Base-by-base conservation (phyloP, 106 monocot genomes). In the Iris macrosiphon region DNA sequence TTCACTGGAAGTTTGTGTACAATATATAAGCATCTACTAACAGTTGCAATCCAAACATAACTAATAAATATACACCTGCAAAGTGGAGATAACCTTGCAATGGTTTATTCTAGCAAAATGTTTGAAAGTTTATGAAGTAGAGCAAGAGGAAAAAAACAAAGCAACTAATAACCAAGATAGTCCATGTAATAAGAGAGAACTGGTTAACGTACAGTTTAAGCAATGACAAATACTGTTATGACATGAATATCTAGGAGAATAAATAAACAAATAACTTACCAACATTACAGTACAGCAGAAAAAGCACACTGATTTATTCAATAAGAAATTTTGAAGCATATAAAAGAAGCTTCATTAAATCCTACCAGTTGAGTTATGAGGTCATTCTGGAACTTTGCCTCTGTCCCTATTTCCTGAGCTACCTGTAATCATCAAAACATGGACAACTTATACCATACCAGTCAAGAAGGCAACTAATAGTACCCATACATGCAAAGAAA, bases 361-460 rank as follows among this genome's bases (percentile, higher is more conserved):
- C 32, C 2, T 72, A 94, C 93, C 88, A 94, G 53, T 68, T 88
- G 75, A 40, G 75, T 44, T 47, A 94, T 67, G 66, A 94, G 81
- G 62, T 88, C 81, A 57, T 94, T 88, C 53, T 94, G 93, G 72
- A 74, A 78, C 70, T 84, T 84, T 35, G 88, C 81, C 65, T 94
- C 88, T 21, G 72, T 43, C 29, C 81, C 71, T 35, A 94, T 88
- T 64, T 88, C 93, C 50, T 75, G 73, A 62, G 93, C 93, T 31
- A 94, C 93, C 93, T 94, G 68, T 16, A 15, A 27, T 23, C 19
- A 7, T 17, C n/a, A 61, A 26, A 7, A 3, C 2, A 24, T 35
- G 9, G 12, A 25, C 11, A 33, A 44, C 16, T 14, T n/a, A 10
- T 0, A 1, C 3, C 6, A 50, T 7, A 18, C 15, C 1, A 27